These are phyloP conservation scores for Blastobotrys malaysiensis DNA, from an alignment of 1,139 yeast genomes.

Conservation along the genomic window DNA sequence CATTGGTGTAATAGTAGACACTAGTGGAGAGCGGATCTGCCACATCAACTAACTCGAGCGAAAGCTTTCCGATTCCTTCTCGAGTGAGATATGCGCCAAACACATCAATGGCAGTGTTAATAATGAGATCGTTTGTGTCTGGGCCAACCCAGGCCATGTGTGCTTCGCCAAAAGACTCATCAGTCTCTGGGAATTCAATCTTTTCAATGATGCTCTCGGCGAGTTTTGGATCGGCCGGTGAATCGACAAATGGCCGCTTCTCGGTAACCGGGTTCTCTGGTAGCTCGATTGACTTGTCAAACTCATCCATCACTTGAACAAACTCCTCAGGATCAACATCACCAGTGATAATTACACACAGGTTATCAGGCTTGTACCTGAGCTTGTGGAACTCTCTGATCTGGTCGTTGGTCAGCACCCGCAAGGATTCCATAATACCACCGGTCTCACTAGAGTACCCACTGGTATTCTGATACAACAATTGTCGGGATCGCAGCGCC, in stretches of 20 bases:
- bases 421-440: conserved; percentile 72
- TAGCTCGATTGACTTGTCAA: conserved; percentile 54
- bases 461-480: conserved; percentile 53
- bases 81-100: conserved; percentile 74
- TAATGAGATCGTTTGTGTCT: conserved; percentile 44
- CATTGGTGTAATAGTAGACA: conserved; percentile 60
- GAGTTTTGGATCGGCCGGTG: conserved; percentile 43
- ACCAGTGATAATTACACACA: conserved; percentile 80
- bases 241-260: conserved; percentile 76
- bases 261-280: conserved; percentile 35
- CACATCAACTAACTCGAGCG: conserved; percentile 67
- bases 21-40: conserved; percentile 79
- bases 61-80: conserved; percentile 53
- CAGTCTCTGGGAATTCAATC: conserved; percentile 82
- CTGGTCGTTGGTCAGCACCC: conserved; percentile 65
- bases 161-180: conserved; percentile 78
- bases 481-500: conserved; percentile 56
- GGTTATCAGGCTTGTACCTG: conserved; percentile 76
- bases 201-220: conserved; percentile 38
- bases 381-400: conserved; percentile 69
- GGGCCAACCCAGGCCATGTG: conserved; percentile 84
- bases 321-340: conserved; percentile 72
- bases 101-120: conserved; percentile 64
- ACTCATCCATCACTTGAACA: conserved; percentile 50
- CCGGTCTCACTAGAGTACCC: conserved; percentile 95